Evolutionary conservation across 2,329 filamentous ascomycete species (phyloP).

Genomic region (Verticillium alfalfae): DNA sequence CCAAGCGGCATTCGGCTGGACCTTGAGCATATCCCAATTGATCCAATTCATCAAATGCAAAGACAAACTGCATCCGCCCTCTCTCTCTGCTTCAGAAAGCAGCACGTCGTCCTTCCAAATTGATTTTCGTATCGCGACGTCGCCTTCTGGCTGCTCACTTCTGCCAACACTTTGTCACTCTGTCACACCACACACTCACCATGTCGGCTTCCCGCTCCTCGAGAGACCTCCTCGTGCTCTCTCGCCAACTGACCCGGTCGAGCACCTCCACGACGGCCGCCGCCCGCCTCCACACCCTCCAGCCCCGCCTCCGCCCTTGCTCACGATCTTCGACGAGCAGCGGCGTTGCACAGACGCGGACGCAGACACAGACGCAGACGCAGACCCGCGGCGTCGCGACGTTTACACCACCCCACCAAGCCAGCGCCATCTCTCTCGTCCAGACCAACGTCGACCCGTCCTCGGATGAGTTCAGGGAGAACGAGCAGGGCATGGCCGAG

Average conservation of each 20-base stretch:
- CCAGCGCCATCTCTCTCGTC: constrained; percentile 74
- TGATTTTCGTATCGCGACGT: background rate
- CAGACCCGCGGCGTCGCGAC: constrained; percentile 52
- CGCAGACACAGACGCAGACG: background rate
- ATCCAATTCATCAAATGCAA: background rate
- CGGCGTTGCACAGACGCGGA: background rate
- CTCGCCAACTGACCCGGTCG: constrained; percentile 30
- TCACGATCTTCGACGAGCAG: constrained; percentile 1
- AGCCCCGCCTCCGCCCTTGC: constrained; percentile 19
- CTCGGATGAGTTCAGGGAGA: constrained; percentile 76
- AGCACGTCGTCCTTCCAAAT: background rate
- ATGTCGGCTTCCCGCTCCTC: constrained; percentile 46
- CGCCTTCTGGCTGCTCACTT: background rate
- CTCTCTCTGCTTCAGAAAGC: too few relatives aligned
- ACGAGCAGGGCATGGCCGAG: constrained; percentile 70
- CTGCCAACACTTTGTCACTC: background rate
- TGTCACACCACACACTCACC: constrained; percentile 5
- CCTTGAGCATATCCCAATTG: background rate
- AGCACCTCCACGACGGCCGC: background rate
- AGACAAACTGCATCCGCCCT: constrained; percentile 9
- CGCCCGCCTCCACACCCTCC: constrained; percentile 24
- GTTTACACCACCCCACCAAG: constrained; percentile 77
- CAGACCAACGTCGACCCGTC: constrained; percentile 70
- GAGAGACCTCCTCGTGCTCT: constrained; percentile 36
- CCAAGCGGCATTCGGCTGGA: constrained; percentile 8